Conservation (phyloP, 2,329 filamentous ascomycete species). For the Cordyceps militaris region DNA sequence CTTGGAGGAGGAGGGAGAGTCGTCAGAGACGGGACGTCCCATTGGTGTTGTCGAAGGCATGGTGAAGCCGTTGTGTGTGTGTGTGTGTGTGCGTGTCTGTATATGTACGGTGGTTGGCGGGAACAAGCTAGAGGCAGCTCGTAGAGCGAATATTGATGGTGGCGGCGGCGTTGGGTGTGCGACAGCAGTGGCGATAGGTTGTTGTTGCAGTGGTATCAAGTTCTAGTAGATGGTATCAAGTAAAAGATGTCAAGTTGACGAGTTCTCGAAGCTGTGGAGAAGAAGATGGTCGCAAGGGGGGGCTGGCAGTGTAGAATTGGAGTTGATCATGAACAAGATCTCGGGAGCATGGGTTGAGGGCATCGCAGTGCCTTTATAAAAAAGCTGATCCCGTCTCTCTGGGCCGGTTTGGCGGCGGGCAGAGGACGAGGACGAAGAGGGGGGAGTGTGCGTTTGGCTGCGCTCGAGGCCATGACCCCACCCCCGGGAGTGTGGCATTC, state of each 20-base stretch:
- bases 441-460: not conserved
- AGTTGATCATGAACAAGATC: conserved; percentile 10
- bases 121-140: conserved; percentile 5
- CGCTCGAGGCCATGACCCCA: not conserved
- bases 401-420: not conserved
- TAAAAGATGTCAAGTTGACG: not conserved
- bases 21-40: conserved; percentile 36
- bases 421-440: no score
- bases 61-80: not conserved
- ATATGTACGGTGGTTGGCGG: not conserved
- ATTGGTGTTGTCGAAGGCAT: conserved; percentile 21
- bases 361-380: conserved; percentile 6
- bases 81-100: conserved; percentile 5
- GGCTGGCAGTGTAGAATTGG: not conserved
- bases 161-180: conserved; percentile 12
- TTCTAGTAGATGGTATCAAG: not conserved
- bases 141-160: not conserved
- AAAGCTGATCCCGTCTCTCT: not conserved
- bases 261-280: not conserved
- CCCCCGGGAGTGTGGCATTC: not conserved
- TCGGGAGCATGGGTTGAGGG: not conserved
- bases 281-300: not conserved
- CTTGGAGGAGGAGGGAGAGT: conserved; percentile 29
- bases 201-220: not conserved
- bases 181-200: not conserved